Conservation (phyloP, 306 rosid species). For the Medicago ruthenica region DNA sequence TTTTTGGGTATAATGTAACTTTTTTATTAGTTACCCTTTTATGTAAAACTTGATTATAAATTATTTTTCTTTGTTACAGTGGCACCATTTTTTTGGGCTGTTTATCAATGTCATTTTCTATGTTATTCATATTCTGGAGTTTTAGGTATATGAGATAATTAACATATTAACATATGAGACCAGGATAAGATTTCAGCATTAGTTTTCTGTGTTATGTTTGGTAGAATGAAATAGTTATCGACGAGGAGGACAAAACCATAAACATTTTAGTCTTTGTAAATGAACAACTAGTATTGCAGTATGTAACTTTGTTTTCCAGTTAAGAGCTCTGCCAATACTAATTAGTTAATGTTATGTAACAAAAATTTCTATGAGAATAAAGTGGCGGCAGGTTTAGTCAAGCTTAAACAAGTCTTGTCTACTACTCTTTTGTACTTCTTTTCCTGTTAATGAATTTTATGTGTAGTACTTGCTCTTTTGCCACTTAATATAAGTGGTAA, state of each 20-base stretch:
- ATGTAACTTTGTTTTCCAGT: slow-evolving; percentile 8
- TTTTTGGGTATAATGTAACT: background rate
- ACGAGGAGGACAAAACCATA: background rate
- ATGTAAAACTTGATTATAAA: background rate
- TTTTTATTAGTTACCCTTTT: background rate
- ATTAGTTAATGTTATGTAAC: background rate
- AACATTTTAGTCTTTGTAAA: background rate
- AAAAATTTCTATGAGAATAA: background rate
- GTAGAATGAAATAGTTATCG: slow-evolving; percentile 1
- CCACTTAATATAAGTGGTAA: background rate
- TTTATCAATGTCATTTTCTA: background rate
- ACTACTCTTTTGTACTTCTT: background rate
- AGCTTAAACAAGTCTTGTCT: slow-evolving; percentile 8
- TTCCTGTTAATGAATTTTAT: background rate
- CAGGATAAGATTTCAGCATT: background rate
- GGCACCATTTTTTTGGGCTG: background rate
- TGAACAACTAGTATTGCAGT: background rate
- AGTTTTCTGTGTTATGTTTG: background rate
- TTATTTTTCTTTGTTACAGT: background rate
- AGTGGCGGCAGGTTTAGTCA: background rate
- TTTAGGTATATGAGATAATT: background rate
- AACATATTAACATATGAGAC: background rate
- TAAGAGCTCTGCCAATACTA: background rate
- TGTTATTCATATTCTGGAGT: slow-evolving; percentile 6
- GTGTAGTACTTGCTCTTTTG: background rate